Conservation (phyloP, 345 rosid genomes). For the Populus simonii region DNA sequence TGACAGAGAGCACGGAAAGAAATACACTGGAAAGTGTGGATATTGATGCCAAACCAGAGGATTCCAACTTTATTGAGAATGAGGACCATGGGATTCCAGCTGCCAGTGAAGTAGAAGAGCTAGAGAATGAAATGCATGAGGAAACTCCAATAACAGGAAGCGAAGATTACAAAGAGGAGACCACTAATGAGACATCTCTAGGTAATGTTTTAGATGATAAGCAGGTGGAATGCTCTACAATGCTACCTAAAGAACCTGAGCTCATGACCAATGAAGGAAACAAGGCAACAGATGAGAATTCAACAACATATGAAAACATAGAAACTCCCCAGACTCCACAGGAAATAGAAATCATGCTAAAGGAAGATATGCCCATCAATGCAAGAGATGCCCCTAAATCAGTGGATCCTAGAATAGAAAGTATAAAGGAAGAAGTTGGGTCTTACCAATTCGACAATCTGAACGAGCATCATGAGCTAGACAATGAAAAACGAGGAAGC, state of each 20-base stretch:
- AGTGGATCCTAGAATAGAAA: conserved; percentile 14
- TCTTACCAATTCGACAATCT: conserved; percentile 10
- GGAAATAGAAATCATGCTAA: background rate
- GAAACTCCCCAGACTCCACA: conserved; percentile 9
- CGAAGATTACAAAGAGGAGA: conserved; percentile 1
- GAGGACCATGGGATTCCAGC: conserved; percentile 2
- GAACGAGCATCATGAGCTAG: conserved; percentile 14
- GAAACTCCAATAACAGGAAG: conserved; percentile 8
- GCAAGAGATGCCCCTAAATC: conserved; percentile 14
- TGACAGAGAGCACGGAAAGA: conserved; percentile 7
- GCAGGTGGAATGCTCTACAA: conserved; percentile 3
- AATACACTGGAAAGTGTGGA: background rate
- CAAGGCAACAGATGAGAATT: conserved; percentile 10
- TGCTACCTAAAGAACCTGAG: conserved; percentile 19
- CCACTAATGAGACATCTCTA: background rate
- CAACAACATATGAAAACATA: conserved; percentile 10
- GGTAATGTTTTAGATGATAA: conserved; percentile 13
- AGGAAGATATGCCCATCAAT: conserved; percentile 7
- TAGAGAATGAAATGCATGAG: background rate
- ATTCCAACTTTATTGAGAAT: conserved; percentile 11
- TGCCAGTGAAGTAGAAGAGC: conserved; percentile 2
- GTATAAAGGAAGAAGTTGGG: conserved; percentile 6
- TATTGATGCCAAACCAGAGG: conserved; percentile 5
- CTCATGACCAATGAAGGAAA: conserved; percentile 13
- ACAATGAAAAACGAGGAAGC: conserved; percentile 10